Percentiles rank a stretch among this genome's conserved stretches.
Conservation (phyloP, 2,329 filamentous ascomycete species). For the Grosmannia huntii region DNA sequence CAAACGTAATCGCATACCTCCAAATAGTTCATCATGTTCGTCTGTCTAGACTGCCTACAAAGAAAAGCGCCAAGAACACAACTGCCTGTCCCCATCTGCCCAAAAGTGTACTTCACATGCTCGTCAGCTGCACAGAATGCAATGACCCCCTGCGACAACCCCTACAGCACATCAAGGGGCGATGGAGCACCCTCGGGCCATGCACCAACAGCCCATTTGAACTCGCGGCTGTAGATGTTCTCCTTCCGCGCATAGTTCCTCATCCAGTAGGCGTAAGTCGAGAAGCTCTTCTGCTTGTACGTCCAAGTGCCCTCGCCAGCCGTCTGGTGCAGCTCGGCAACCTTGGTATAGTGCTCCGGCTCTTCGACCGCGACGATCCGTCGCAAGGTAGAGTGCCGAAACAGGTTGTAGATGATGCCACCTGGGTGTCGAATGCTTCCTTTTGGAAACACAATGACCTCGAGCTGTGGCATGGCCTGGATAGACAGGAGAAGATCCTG, state of each 20-base stretch:
- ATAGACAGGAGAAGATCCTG: not conserved
- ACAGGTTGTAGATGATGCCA: not conserved
- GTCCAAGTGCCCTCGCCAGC: not conserved
- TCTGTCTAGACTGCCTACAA: not conserved
- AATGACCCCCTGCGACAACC: not conserved
- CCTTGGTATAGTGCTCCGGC: not conserved
- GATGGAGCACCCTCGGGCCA: not conserved
- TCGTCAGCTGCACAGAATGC: no score
- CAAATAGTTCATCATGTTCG: not conserved
- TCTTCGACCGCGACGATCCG: not conserved
- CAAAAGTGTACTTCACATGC: not conserved
- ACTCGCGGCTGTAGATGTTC: not conserved
- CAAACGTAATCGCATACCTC: no score
- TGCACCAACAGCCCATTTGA: conserved; percentile 1
- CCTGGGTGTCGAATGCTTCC: not conserved
- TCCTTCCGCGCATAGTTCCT: not conserved
- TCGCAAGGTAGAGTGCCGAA: not conserved
- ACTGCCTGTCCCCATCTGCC: not conserved
- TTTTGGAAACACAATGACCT: not conserved
- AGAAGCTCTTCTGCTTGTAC: not conserved
- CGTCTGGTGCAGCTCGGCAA: not conserved
- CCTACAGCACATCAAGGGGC: not conserved
- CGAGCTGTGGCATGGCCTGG: not conserved
- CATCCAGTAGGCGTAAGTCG: not conserved
- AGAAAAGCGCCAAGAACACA: not conserved